Evolutionary conservation across 331 rosid species (phyloP).

Genomic region (Pyracantha coccinea): DNA sequence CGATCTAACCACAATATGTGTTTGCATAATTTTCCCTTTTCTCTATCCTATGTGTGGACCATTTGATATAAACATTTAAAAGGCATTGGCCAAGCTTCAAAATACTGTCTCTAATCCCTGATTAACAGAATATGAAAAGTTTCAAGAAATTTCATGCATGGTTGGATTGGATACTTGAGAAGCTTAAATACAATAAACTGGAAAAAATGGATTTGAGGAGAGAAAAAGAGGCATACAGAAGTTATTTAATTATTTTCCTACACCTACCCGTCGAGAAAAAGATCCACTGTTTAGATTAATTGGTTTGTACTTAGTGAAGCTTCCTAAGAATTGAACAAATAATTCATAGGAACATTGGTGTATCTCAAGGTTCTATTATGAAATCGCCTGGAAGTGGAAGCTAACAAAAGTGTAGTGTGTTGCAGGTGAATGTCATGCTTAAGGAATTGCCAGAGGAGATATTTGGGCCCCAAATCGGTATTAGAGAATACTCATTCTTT

Average conservation of each 20-base stretch:
- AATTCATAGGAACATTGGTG: neutral
- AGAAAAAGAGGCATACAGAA: neutral
- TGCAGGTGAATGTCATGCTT: slow-evolving; percentile 78
- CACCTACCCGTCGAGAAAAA: neutral
- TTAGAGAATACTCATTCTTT: slow-evolving; percentile 85
- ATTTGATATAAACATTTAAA: neutral
- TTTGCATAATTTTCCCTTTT: neutral
- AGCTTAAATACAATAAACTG: neutral
- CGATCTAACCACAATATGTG: neutral
- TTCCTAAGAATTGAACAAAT: neutral
- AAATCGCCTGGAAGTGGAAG: neutral
- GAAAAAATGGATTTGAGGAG: neutral
- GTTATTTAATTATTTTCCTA: neutral
- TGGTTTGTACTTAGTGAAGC: neutral
- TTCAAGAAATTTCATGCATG: neutral
- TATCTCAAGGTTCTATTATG: neutral
- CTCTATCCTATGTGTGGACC: neutral
- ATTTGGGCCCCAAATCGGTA: slow-evolving; percentile 63
- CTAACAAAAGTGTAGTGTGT: slow-evolving; percentile 12
- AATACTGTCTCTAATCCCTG: neutral
- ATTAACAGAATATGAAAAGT: neutral
- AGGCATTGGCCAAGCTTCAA: neutral
- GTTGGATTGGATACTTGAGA: neutral
- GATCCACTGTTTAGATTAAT: neutral
- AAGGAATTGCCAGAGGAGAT: slow-evolving; percentile 63